Evolutionary conservation across 2,329 filamentous ascomycete species (phyloP).

Genomic region (Stagonosporopsis cucurbitacearum): DNA sequence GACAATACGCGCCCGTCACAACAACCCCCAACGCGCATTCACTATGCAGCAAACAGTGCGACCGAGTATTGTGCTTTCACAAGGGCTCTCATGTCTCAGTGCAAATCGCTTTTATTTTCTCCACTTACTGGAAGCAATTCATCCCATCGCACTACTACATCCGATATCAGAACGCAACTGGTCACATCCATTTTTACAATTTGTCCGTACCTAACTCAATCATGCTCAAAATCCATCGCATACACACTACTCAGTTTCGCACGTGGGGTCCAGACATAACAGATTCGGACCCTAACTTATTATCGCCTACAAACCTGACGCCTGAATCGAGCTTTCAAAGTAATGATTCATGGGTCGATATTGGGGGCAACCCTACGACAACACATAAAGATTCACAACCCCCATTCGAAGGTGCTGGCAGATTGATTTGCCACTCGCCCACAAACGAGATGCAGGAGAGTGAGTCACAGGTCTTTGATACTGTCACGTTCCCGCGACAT

Average conservation of each 20-base stretch:
- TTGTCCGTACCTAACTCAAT: background rate
- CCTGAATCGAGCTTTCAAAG: background rate
- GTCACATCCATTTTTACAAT: background rate
- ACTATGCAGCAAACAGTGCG: constrained; percentile 1
- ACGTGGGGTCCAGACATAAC: background rate
- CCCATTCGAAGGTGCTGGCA: background rate
- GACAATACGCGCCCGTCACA: background rate
- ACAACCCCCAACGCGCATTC: background rate
- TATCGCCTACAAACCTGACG: background rate
- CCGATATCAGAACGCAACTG: too few relatives aligned
- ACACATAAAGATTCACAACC: background rate
- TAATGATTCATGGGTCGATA: background rate
- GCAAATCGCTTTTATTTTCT: background rate
- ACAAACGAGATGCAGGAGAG: too few relatives aligned
- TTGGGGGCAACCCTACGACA: background rate
- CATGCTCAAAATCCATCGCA: constrained; percentile 1
- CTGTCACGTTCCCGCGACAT: constrained; percentile 16
- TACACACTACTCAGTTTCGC: background rate
- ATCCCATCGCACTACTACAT: background rate
- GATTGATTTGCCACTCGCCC: too few relatives aligned
- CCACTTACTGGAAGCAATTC: background rate
- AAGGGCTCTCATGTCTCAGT: background rate
- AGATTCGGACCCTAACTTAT: background rate
- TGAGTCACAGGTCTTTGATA: constrained; percentile 4
- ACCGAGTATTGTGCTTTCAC: background rate